Conservation (phyloP, 345 rosid genomes). For the Geranium brycei region DNA sequence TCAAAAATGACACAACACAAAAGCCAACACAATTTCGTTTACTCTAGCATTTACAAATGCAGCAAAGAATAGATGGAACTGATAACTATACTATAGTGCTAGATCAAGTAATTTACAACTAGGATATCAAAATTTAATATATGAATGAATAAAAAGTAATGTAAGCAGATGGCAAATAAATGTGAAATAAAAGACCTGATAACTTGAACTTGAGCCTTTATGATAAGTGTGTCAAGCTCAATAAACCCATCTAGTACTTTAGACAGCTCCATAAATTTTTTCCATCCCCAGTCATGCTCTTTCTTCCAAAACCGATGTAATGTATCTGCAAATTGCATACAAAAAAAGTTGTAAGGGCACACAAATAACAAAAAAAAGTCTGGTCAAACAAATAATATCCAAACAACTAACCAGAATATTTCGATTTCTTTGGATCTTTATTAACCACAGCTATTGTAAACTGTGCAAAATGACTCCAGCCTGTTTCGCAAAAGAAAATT, state of each 20-base stretch:
- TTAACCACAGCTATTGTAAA: constrained; percentile 84
- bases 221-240: constrained; percentile 64
- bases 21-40: not conserved
- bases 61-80: not conserved
- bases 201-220: constrained; percentile 96
- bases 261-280: constrained; percentile 81
- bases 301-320: constrained; percentile 83
- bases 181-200: constrained; percentile 42
- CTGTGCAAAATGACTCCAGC: constrained; percentile 97
- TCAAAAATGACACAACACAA: not conserved
- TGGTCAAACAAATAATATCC: constrained; percentile 3
- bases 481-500: constrained; percentile 25
- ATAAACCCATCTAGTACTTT: constrained; percentile 76
- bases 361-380: constrained; percentile 6
- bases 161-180: not conserved
- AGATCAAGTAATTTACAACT: not conserved
- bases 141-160: constrained; percentile 2
- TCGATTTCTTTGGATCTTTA: constrained; percentile 83
- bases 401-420: constrained; percentile 58
- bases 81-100: not conserved
- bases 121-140: not conserved
- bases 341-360: constrained; percentile 10
- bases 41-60: not conserved
- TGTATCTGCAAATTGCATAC: constrained; percentile 44
- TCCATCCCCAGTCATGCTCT: constrained; percentile 98